phyloP scores from a whole-genome alignment of 2,329 filamentous ascomycete genomes.

The Cryphonectria carpinicola region DNA sequence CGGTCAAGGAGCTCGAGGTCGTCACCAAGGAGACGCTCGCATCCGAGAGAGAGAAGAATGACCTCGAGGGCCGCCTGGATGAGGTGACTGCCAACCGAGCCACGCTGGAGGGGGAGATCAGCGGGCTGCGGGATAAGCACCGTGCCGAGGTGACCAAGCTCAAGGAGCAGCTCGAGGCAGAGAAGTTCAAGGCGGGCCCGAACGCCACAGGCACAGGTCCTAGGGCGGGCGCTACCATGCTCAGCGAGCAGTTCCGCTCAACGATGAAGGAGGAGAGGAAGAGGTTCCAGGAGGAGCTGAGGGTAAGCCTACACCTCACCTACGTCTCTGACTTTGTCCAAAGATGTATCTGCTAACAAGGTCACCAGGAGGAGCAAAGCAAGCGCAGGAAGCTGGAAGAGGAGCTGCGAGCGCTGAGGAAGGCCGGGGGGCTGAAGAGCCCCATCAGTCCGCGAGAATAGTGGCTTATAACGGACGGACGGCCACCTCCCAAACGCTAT shows the following conservation, averaged over 20 bases:
- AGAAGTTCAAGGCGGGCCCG: conserved; percentile 48
- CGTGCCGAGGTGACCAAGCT: conserved; percentile 49
- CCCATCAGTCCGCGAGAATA: conserved; percentile 45
- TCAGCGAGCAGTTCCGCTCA: conserved; percentile 60
- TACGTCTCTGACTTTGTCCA: neutral
- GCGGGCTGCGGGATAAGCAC: conserved; percentile 42
- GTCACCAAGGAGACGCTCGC: conserved; percentile 56
- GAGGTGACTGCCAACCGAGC: conserved; percentile 41
- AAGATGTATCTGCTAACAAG: conserved; percentile 36
- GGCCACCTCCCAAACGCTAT: neutral
- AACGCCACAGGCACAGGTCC: conserved; percentile 39
- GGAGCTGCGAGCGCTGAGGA: conserved; percentile 50
- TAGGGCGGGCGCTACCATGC: conserved; percentile 52
- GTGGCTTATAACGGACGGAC: conserved; percentile 8
- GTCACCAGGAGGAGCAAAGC: conserved; percentile 53
- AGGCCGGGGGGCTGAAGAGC: conserved; percentile 47
- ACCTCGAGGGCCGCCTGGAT: conserved; percentile 48
- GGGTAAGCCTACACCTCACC: conserved; percentile 42
- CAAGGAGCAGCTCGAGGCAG: conserved; percentile 56
- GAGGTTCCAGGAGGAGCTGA: conserved; percentile 60
- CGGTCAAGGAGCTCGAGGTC: conserved; percentile 56
- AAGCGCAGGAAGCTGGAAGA: conserved; percentile 55
- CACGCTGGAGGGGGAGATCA: conserved; percentile 45
- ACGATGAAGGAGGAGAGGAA: conserved; percentile 62
- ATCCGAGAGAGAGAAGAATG: conserved; percentile 55